phyloP scores from a whole-genome alignment of 208 protist species.

The Naegleria lovaniensis region DNA sequence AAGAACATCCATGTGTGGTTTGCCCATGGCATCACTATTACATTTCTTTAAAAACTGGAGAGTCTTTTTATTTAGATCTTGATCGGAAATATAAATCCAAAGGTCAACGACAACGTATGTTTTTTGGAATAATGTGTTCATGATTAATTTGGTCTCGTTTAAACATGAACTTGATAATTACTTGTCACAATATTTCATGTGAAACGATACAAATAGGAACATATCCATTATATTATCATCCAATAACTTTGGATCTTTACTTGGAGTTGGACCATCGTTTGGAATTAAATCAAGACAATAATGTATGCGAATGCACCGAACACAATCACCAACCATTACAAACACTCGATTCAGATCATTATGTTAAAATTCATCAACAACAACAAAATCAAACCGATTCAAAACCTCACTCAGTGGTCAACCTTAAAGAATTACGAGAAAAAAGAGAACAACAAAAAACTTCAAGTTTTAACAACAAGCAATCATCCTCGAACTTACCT shows the following conservation, averaged over 20 bases:
- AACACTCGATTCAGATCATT: background rate
- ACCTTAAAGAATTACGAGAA: background rate
- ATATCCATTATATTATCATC: background rate
- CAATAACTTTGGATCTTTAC: background rate
- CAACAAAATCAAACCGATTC: background rate
- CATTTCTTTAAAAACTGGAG: background rate
- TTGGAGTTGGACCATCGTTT: background rate
- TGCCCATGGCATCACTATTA: slow-evolving; percentile 27
- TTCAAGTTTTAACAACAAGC: too few species aligned
- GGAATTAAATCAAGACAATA: background rate
- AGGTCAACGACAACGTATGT: background rate
- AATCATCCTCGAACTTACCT: too few species aligned
- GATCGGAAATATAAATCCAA: background rate
- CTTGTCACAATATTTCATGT: too few species aligned
- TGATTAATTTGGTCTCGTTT: too few species aligned
- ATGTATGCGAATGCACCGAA: background rate
- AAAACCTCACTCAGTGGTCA: background rate
- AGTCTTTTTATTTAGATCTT: background rate
- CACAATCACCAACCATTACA: background rate
- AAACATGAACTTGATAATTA: too few species aligned
- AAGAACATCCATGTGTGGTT: background rate
- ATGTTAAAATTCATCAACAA: background rate
- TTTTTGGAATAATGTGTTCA: too few species aligned
- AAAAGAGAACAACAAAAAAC: background rate
- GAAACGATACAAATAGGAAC: too few species aligned